These are phyloP conservation scores for Lepidium sativum DNA, from an alignment of 345 rosid species.

Conservation along the genomic window DNA sequence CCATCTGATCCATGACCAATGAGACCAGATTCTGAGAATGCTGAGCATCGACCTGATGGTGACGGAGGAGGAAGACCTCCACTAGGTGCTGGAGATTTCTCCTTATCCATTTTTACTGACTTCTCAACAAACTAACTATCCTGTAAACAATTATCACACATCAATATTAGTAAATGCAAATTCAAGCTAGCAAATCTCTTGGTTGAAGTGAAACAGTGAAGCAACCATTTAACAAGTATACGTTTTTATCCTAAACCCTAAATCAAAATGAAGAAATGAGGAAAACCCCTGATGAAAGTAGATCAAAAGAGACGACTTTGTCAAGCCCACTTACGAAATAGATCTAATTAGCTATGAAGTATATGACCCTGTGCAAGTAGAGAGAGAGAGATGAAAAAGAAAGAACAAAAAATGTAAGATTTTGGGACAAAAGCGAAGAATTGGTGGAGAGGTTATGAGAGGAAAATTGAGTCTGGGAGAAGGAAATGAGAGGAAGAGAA, in stretches of 20 bases:
- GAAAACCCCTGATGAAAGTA: not conserved
- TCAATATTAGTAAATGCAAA: not conserved
- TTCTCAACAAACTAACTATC: not conserved
- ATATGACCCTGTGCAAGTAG: not conserved
- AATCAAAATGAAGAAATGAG: not conserved
- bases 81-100: slow-evolving; percentile 40
- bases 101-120: slow-evolving; percentile 54
- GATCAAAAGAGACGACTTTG: slow-evolving; percentile 17
- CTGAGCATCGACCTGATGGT: slow-evolving; percentile 42
- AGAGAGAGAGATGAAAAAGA: too few species aligned
- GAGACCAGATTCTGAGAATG: slow-evolving; percentile 36
- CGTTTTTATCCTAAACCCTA: not conserved
- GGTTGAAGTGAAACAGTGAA: not conserved
- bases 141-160: not conserved
- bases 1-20: slow-evolving; percentile 46
- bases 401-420: too few species aligned
- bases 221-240: not conserved
- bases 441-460: not conserved
- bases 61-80: slow-evolving; percentile 54
- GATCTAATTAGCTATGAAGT: slow-evolving; percentile 6
- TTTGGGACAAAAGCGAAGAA: not conserved
- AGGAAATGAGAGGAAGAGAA: slow-evolving; percentile 6
- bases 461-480: not conserved
- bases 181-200: not conserved
- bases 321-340: slow-evolving; percentile 9